These are phyloP conservation scores for Misopates orontium DNA, from an alignment of 257 asterid species.

Conservation along the genomic window DNA sequence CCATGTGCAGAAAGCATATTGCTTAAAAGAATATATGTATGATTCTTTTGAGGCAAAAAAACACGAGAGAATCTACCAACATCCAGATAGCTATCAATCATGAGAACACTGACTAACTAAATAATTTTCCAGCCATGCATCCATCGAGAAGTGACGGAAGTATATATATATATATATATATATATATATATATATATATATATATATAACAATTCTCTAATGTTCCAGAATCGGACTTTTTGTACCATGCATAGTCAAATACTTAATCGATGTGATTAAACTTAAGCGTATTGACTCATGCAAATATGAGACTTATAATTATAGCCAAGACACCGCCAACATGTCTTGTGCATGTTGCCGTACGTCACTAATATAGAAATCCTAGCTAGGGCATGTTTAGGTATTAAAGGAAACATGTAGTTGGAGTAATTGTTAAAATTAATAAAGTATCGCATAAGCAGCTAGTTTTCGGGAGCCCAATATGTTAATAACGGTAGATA, in stretches of 20 bases:
- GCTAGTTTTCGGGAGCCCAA: no score
- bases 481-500: no score
- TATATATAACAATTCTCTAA: slow-evolving; percentile 10
- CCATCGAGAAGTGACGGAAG: slow-evolving; percentile 16
- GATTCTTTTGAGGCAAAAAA: slow-evolving; percentile 29
- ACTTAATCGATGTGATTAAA: slow-evolving; percentile 6
- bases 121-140: slow-evolving; percentile 24
- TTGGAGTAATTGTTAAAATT: no score
- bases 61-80: slow-evolving; percentile 17
- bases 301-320: not conserved
- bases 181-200: no score
- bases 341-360: no score
- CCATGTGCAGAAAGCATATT: slow-evolving; percentile 28
- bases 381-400: no score
- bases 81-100: slow-evolving; percentile 35
- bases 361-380: no score
- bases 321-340: not conserved
- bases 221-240: slow-evolving; percentile 13
- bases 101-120: slow-evolving; percentile 26
- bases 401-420: no score
- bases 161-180: no score
- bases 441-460: no score
- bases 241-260: not conserved
- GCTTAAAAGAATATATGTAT: slow-evolving; percentile 1
- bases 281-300: not conserved